Conservation (phyloP, 2,329 filamentous ascomycete species). For the Sporothrix sp. region DNA sequence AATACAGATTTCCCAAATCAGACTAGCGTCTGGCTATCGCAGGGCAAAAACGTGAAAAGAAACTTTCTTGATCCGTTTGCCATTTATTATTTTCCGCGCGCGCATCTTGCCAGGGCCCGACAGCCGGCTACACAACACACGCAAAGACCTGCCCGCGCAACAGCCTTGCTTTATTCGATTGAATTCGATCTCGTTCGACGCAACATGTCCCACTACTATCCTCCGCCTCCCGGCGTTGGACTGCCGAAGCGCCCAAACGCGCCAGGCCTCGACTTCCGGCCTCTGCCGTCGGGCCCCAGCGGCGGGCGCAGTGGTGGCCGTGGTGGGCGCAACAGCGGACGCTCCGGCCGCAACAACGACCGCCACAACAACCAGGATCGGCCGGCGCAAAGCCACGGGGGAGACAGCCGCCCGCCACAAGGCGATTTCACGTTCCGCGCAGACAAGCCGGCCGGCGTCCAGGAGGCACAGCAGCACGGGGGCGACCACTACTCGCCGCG, state of each 20-base stretch:
- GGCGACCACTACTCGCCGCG: constrained; percentile 31
- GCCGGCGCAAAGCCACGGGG: constrained; percentile 2
- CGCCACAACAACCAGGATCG: neutral
- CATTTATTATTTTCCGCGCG: no score
- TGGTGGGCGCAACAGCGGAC: neutral
- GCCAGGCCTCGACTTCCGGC: constrained; percentile 8
- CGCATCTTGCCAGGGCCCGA: no score
- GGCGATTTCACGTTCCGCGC: constrained; percentile 48
- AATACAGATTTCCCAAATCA: no score
- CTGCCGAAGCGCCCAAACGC: constrained; percentile 9
- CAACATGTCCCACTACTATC: constrained; percentile 13
- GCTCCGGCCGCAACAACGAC: constrained; percentile 2
- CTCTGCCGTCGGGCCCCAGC: neutral
- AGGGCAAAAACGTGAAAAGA: no score
- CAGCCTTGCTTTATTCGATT: neutral
- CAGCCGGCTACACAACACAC: no score
- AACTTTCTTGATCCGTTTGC: no score
- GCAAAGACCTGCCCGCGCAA: no score
- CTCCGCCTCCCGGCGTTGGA: constrained; percentile 14
- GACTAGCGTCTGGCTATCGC: no score
- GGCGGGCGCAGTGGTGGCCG: constrained; percentile 3
- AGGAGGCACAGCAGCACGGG: constrained; percentile 40
- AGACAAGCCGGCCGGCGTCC: constrained; percentile 41
- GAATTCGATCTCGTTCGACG: no score
- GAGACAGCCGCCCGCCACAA: constrained; percentile 25